A percentile compares a stretch with the other conserved stretches of the same genome.
Conservation (phyloP, 2,329 filamentous ascomycete genomes). For the Fusarium sp. region DNA sequence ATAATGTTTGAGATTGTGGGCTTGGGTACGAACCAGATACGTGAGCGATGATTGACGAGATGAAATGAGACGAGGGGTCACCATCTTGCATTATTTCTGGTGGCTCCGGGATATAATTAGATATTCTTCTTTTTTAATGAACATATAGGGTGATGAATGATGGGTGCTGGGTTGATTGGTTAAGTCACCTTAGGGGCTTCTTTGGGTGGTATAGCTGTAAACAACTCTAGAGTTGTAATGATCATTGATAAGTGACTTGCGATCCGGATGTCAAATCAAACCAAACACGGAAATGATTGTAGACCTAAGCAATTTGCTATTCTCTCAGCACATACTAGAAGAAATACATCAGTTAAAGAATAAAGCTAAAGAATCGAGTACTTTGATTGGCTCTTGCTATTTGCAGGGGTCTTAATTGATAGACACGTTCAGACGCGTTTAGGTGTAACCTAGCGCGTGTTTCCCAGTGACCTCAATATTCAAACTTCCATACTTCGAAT, state of each 20-base stretch:
- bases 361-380: neutral
- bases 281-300: neutral
- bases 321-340: neutral
- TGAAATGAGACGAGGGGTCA: constrained; percentile 15
- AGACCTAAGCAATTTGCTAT: neutral
- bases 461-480: constrained; percentile 44
- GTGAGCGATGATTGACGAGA: constrained; percentile 36
- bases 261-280: too few relatives aligned
- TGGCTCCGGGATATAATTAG: constrained; percentile 29
- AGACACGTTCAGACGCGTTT: constrained; percentile 47
- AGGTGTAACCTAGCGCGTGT: constrained; percentile 39
- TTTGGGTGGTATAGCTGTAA: constrained; percentile 12
- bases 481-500: constrained; percentile 11
- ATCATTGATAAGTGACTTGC: neutral
- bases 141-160: constrained; percentile 38
- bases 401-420: constrained; percentile 45
- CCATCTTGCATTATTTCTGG: constrained; percentile 6
- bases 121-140: constrained; percentile 33
- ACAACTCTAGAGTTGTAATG: constrained; percentile 17
- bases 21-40: constrained; percentile 56
- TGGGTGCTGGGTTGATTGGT: constrained; percentile 34
- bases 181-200: constrained; percentile 4
- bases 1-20: constrained; percentile 74
- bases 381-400: constrained; percentile 21
- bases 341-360: neutral